Percentiles rank a stretch among this genome's conserved stretches.
phyloP scores from a whole-genome alignment of 805 yeast species.

The Metschnikowia baotianmanensis region DNA sequence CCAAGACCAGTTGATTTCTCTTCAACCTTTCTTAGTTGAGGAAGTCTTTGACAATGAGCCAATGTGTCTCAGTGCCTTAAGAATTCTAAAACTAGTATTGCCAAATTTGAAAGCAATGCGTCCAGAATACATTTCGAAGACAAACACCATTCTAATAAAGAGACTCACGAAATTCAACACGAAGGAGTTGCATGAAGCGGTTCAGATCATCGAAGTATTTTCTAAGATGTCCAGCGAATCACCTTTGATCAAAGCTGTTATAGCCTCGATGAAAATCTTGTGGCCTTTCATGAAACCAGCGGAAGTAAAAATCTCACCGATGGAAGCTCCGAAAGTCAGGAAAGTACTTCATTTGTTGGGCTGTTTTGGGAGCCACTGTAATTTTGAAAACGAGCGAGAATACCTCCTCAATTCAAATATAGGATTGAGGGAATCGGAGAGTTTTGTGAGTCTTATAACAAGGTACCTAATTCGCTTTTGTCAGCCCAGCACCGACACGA shows the following conservation, averaged over 20 bases:
- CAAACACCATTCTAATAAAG: conserved; percentile 52
- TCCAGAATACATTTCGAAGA: conserved; percentile 46
- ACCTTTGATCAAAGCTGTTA: conserved; percentile 59
- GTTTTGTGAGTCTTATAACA: conserved; percentile 55
- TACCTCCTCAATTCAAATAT: conserved; percentile 39
- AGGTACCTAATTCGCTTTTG: conserved; percentile 60
- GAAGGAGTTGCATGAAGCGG: conserved; percentile 66
- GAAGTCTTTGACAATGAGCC: conserved; percentile 40
- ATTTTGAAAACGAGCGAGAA: conserved; percentile 47
- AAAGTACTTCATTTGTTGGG: conserved; percentile 65
- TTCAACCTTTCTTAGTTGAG: conserved; percentile 63
- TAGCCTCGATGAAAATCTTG: conserved; percentile 54
- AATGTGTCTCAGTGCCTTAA: conserved; percentile 49
- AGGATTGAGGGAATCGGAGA: conserved; percentile 49
- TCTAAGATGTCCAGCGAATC: conserved; percentile 44
- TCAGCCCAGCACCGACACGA: conserved; percentile 25
- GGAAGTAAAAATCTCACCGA: conserved; percentile 17
- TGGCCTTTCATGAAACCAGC: conserved; percentile 42
- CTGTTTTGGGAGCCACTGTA: conserved; percentile 66
- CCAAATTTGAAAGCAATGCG: conserved; percentile 45
- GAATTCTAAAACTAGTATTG: conserved; percentile 52
- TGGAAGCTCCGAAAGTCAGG: conserved; percentile 38
- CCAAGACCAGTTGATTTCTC: conserved; percentile 62
- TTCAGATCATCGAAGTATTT: conserved; percentile 65
- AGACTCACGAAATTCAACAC: conserved; percentile 59